Evolutionary conservation across 306 rosid species (phyloP), one percentile per base, ranked within the genome.

Genomic region (Cercis canadensis): DNA sequence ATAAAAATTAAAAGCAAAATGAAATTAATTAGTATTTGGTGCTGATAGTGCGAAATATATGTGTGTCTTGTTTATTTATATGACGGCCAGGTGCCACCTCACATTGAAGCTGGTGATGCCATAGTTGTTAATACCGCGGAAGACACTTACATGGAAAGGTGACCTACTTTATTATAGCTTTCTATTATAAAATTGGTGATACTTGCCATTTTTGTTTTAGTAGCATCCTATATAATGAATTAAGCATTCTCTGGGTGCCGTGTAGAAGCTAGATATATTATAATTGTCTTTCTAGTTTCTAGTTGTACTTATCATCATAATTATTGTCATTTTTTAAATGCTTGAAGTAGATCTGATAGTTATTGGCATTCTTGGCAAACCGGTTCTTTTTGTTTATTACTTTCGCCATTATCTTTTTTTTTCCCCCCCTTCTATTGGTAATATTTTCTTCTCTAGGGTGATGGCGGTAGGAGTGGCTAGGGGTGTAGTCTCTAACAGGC

Each of bases 121-220:
- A 78, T 94, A 72, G 81, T 89, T 59, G 81, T 94, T 53, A 87
- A 78, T 52, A 87, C 98, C 4, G 90, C 84, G 76, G 89, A 86
- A 2, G 90, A 86, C 81, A 73, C 90, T 66, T 90, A 90, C 76
- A 67, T 94, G n/a, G 92, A 87, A 77, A 94, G 97, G 98, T 90
- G 82, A 64, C 75, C 58, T 70, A 52, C 58, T 54, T 14, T 46
- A 4, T 52, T 46, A n/a, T 68, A 21, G 47, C 32, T 72, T 40
- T 62, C 47, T 53, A 41, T 65, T 65, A 41, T 65, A 61, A 51
- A 61, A 2, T 43, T 43, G 49, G n/a, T 43, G n/a, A 43, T 43
- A 10, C 12, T 43, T 43, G 5, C 4, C 0, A 43, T 9, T 24
- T 24, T 24, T 24, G 29, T 24, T 24, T 24, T 24, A 24, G 29